Conservation (phyloP, 805 yeast genomes). For the Starmera quercuum region DNA sequence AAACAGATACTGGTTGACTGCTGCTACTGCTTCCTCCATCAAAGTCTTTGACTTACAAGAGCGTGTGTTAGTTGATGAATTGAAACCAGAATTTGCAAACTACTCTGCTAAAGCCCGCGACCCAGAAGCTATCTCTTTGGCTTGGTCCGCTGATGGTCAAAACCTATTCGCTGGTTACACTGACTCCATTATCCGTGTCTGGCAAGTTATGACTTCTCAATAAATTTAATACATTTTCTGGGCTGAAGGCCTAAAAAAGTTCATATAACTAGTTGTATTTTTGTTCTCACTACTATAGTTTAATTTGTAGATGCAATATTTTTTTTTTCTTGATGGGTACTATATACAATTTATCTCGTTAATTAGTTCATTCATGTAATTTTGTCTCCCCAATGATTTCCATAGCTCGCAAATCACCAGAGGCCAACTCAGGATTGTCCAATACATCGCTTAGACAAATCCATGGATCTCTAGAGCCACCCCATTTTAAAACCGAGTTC, state of each 20-base stretch:
- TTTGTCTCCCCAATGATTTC: conserved; percentile 33
- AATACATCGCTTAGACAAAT: conserved; percentile 71
- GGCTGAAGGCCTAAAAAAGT: too few species aligned
- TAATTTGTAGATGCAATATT: too few species aligned
- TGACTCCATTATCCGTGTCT: conserved; percentile 98
- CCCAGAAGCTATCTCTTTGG: conserved; percentile 96
- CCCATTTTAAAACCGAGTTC: conserved; percentile 75
- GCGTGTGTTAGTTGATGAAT: conserved; percentile 90
- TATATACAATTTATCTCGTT: too few species aligned
- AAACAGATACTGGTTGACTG: conserved; percentile 99
- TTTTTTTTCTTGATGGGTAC: too few species aligned
- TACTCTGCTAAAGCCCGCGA: conserved; percentile 81
- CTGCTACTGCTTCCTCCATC: conserved; percentile 97
- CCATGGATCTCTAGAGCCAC: conserved; percentile 92
- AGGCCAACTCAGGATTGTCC: conserved; percentile 48
- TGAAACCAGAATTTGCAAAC: conserved; percentile 94
- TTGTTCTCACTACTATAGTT: too few species aligned
- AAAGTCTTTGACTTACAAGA: conserved; percentile 97
- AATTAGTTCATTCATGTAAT: not conserved
- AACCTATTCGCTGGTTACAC: conserved; percentile 99
- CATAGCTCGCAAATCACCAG: conserved; percentile 74
- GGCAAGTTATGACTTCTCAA: conserved; percentile 95
- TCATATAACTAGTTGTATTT: too few species aligned
- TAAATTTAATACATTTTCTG: too few species aligned
- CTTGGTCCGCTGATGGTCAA: conserved; percentile 99